These are phyloP conservation scores for Singerocomus inundabilis DNA, from an alignment of 1,284 basidiomycete species.

Conservation along the genomic window DNA sequence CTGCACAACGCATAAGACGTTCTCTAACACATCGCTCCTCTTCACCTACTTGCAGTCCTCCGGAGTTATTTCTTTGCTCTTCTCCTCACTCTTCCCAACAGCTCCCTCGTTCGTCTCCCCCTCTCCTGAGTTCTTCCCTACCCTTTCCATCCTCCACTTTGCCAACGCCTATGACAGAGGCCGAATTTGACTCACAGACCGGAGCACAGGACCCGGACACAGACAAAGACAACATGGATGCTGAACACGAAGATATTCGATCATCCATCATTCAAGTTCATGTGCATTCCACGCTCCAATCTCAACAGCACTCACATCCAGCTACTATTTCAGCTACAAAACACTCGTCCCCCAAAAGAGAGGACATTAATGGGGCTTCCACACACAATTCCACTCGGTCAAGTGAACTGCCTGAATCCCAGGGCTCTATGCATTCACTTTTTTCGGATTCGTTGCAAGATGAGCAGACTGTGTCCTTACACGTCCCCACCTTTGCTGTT, in stretches of 20 bases:
- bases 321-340: not conserved
- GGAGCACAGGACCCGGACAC: not conserved
- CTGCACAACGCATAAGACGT: slow-evolving; percentile 25
- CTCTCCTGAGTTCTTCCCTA: slow-evolving; percentile 12
- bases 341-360: not conserved
- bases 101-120: slow-evolving; percentile 15
- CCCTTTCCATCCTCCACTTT: slow-evolving; percentile 9
- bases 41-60: slow-evolving; percentile 11
- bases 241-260: not conserved
- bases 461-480: not conserved
- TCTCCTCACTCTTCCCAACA: slow-evolving; percentile 4
- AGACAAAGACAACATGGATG: not conserved
- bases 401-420: slow-evolving; percentile 4
- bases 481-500: not conserved
- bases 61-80: not conserved
- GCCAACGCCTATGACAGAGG: not conserved
- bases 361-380: not conserved
- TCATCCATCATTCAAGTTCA: slow-evolving; percentile 5
- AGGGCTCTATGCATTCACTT: slow-evolving; percentile 26
- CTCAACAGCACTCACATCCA: not conserved
- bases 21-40: slow-evolving; percentile 10
- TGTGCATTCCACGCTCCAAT: not conserved
- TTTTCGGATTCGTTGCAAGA: slow-evolving; percentile 20
- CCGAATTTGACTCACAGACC: not conserved
- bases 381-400: not conserved